Conservation (phyloP, 257 asterid genomes). For the Petunia axillaris region DNA sequence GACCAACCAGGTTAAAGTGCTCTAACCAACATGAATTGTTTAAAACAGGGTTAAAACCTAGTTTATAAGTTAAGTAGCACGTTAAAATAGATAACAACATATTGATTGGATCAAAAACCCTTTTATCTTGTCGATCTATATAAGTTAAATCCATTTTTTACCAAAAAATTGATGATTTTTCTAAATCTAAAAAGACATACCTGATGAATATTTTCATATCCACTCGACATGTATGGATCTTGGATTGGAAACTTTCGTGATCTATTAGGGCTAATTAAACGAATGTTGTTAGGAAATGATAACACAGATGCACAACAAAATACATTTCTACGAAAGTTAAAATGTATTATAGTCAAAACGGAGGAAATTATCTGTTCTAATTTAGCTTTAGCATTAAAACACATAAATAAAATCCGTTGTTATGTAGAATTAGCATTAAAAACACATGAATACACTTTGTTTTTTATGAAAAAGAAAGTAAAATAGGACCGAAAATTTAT, state of each 20-base stretch:
- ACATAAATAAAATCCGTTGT: no score
- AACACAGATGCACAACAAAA: not conserved
- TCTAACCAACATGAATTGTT: no score
- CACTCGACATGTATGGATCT: not conserved
- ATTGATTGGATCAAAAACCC: no score
- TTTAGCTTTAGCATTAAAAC: not conserved
- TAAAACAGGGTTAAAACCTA: no score
- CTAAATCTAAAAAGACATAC: not conserved
- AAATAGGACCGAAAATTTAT: no score
- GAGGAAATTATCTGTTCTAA: not conserved
- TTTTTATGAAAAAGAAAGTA: not conserved
- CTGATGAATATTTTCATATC: not conserved
- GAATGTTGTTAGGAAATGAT: not conserved
- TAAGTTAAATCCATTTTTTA: no score
- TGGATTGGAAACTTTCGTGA: no score
- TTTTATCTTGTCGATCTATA: no score
- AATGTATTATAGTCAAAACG: not conserved
- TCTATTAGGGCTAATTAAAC: not conserved
- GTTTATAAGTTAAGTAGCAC: no score
- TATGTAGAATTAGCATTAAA: no score
- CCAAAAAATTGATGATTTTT: not conserved
- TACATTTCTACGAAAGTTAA: not conserved
- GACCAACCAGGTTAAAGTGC: no score
- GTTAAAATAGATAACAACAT: no score
- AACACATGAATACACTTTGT: not conserved